These are phyloP conservation scores for Fusarium cicatricum DNA, from an alignment of 2,329 filamentous ascomycete species.

Conservation along the genomic window DNA sequence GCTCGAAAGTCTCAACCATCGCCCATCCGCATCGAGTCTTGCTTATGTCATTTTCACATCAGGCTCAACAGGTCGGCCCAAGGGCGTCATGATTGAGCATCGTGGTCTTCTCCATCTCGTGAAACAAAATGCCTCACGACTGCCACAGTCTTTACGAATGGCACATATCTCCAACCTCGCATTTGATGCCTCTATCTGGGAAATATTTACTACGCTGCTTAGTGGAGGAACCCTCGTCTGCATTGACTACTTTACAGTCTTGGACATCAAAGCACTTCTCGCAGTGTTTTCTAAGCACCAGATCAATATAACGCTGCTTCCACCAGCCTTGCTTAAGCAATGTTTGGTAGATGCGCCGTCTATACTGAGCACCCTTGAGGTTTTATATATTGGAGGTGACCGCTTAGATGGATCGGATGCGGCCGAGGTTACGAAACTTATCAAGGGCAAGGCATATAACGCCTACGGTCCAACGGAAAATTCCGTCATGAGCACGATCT, in stretches of 20 bases:
- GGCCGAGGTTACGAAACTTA: not conserved
- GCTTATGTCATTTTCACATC: constrained; percentile 59
- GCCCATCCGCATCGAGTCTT: constrained; percentile 5
- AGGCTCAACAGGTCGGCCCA: constrained; percentile 59
- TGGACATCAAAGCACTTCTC: constrained; percentile 18
- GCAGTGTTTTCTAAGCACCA: constrained; percentile 11
- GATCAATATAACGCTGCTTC: not conserved
- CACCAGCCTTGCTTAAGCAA: constrained; percentile 26
- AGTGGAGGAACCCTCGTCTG: constrained; percentile 34
- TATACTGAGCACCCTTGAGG: constrained; percentile 1
- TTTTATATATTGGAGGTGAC: constrained; percentile 26
- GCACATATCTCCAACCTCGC: constrained; percentile 32
- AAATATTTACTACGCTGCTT: constrained; percentile 32
- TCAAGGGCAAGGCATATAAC: constrained; percentile 9
- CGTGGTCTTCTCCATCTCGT: constrained; percentile 24
- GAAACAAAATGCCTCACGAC: not conserved
- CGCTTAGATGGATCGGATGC: constrained; percentile 19
- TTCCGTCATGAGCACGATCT: constrained; percentile 25
- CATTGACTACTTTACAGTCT: constrained; percentile 21
- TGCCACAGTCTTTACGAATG: not conserved
- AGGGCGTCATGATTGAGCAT: constrained; percentile 54
- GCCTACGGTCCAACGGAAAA: constrained; percentile 41
- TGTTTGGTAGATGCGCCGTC: constrained; percentile 16
- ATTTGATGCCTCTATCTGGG: constrained; percentile 32
- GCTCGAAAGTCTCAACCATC: too few species aligned